phyloP scores from a whole-genome alignment of 306 rosid species.

The Nissolia schottii region DNA sequence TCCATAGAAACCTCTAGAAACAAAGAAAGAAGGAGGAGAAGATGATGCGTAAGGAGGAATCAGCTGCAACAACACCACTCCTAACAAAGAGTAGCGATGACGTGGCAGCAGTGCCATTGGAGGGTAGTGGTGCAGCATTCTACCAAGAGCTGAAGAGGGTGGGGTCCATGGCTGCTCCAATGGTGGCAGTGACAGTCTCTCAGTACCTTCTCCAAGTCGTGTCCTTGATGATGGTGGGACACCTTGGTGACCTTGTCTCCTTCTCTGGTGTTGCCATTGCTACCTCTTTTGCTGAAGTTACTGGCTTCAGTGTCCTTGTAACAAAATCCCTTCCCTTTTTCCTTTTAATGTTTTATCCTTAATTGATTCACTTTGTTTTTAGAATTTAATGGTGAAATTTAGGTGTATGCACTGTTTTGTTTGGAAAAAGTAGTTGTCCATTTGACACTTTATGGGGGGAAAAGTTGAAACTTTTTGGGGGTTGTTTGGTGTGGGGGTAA shows the following conservation, averaged over 20 bases:
- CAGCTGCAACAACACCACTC: conserved; percentile 11
- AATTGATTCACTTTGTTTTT: neutral
- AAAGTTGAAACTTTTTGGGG: neutral
- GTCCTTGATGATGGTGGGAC: conserved; percentile 45
- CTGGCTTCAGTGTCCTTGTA: conserved; percentile 47
- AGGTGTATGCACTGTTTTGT: neutral
- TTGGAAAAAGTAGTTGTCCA: neutral
- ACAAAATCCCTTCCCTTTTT: too few relatives aligned
- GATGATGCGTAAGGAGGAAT: conserved; percentile 33
- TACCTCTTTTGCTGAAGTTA: conserved; percentile 39
- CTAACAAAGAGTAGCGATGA: conserved; percentile 2
- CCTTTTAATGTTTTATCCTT: neutral
- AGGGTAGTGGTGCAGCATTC: conserved; percentile 20
- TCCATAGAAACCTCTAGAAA: neutral
- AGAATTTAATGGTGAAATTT: neutral
- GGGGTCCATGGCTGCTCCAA: conserved; percentile 43
- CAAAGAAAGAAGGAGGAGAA: too few relatives aligned
- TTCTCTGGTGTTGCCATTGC: conserved; percentile 51
- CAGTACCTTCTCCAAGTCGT: conserved; percentile 44
- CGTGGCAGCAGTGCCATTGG: neutral
- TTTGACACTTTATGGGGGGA: neutral
- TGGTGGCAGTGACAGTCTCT: conserved; percentile 39
- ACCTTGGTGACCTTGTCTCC: conserved; percentile 30
- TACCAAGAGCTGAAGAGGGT: conserved; percentile 29
- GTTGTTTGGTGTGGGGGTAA: too few relatives aligned